Evolutionary conservation across 306 rosid genomes (phyloP).

Genomic region (Comarum palustre): DNA sequence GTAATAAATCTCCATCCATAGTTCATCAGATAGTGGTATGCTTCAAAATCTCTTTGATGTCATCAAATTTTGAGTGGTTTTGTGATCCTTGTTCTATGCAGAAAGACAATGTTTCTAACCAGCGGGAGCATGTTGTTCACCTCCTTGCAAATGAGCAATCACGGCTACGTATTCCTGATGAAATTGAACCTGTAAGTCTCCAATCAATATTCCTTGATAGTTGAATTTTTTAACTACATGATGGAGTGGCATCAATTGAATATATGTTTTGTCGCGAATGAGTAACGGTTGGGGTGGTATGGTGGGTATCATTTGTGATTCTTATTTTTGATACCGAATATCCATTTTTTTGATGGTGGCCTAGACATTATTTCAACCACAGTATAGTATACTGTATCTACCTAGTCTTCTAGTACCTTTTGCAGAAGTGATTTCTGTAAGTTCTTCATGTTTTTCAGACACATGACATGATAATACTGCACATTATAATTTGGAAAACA

Average conservation of each 20-base stretch:
- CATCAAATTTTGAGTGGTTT: not conserved
- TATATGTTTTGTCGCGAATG: not conserved
- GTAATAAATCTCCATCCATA: not conserved
- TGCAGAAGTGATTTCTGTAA: not conserved
- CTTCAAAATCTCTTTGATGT: not conserved
- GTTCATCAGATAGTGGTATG: not conserved
- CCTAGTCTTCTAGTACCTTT: not conserved
- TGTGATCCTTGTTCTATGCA: conserved; percentile 37
- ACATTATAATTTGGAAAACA: not conserved
- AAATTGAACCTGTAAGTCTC: conserved; percentile 65
- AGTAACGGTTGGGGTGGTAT: not conserved
- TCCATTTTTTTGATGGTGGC: not conserved
- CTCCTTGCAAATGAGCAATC: conserved; percentile 92
- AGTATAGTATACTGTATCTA: not conserved
- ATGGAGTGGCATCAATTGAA: not conserved
- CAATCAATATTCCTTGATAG: conserved; percentile 1
- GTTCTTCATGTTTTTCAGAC: conserved; percentile 1
- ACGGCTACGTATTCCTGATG: conserved; percentile 67
- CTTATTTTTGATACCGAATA: not conserved
- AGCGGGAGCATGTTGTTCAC: conserved; percentile 80
- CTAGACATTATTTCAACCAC: not conserved
- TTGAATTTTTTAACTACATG: not conserved
- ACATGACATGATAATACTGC: not conserved
- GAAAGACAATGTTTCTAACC: conserved; percentile 91
- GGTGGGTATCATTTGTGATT: not conserved